phyloP scores from a whole-genome alignment of 441 rosid species.

The Macaranga tanarius region DNA sequence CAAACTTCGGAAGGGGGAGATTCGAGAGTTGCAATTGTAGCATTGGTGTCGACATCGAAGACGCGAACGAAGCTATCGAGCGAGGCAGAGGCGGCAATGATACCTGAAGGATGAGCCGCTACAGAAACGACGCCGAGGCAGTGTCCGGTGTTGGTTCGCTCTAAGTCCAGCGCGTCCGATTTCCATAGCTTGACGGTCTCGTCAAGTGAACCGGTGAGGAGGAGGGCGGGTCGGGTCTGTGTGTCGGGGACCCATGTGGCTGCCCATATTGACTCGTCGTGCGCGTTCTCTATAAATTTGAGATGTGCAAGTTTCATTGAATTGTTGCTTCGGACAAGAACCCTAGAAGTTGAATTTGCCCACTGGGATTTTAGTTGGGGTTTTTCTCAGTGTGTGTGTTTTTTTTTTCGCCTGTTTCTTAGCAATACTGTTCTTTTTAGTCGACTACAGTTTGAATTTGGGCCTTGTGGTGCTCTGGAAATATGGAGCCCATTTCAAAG shows the following conservation, averaged over 20 bases:
- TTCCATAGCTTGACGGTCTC: slow-evolving; percentile 91
- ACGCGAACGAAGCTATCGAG: slow-evolving; percentile 89
- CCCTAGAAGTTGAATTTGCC: background rate
- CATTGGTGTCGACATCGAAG: slow-evolving; percentile 88
- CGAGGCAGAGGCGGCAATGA: slow-evolving; percentile 87
- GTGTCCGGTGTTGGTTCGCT: slow-evolving; percentile 85
- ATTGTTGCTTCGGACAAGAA: background rate
- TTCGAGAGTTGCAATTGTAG: slow-evolving; percentile 80
- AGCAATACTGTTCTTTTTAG: background rate
- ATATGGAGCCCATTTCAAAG: no score
- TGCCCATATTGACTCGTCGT: slow-evolving; percentile 92
- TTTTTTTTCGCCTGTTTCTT: background rate
- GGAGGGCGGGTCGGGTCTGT: slow-evolving; percentile 53
- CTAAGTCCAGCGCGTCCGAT: slow-evolving; percentile 70
- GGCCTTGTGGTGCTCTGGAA: no score
- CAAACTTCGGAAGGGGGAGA: slow-evolving; percentile 98
- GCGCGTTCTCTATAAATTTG: slow-evolving; percentile 76
- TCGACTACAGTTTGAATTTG: no score
- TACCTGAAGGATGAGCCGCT: slow-evolving; percentile 93
- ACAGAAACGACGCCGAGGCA: slow-evolving; percentile 89
- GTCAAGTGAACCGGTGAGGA: slow-evolving; percentile 87
- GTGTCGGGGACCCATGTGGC: slow-evolving; percentile 90
- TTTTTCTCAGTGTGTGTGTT: background rate
- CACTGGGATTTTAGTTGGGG: background rate
- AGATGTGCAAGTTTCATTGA: slow-evolving; percentile 87